Evolutionary conservation across 2,329 filamentous ascomycete species (phyloP).

Genomic region (Myotisia sp.): DNA sequence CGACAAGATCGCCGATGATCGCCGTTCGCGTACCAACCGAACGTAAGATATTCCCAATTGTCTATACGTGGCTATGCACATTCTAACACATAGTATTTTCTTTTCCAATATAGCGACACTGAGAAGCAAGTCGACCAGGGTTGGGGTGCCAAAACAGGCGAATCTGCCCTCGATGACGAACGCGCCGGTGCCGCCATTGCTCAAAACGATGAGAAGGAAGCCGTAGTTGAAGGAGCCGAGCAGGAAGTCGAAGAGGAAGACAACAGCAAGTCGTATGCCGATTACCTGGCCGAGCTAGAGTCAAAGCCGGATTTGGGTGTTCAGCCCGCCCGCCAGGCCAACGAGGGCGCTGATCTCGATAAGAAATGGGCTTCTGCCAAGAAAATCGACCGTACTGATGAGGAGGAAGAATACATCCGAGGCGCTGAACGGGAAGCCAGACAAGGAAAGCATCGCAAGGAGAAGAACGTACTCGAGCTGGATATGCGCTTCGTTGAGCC

Average conservation of each 20-base stretch:
- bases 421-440: slow-evolving; percentile 40
- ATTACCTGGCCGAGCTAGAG: slow-evolving; percentile 68
- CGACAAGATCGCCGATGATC: slow-evolving; percentile 42
- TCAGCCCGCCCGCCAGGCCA: slow-evolving; percentile 69
- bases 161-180: slow-evolving; percentile 80
- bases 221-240: slow-evolving; percentile 32
- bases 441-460: slow-evolving; percentile 78
- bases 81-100: slow-evolving; percentile 17
- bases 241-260: slow-evolving; percentile 53
- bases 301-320: slow-evolving; percentile 58
- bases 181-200: slow-evolving; percentile 82
- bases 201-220: slow-evolving; percentile 66
- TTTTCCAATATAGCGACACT: slow-evolving; percentile 23
- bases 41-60: slow-evolving; percentile 34
- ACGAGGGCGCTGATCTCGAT: slow-evolving; percentile 75
- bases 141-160: slow-evolving; percentile 73
- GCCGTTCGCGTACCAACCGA: slow-evolving; percentile 47
- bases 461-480: slow-evolving; percentile 79
- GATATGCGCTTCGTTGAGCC: slow-evolving; percentile 70
- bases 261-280: slow-evolving; percentile 77
- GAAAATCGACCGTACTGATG: slow-evolving; percentile 40
- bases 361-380: slow-evolving; percentile 91
- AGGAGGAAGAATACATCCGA: slow-evolving; percentile 61
- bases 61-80: not conserved
- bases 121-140: slow-evolving; percentile 53